A percentile compares a stretch with the other conserved stretches of the same genome.
Conservation (phyloP, 768 basidiomycete species). For the Termitomyces eurrhizus region DNA sequence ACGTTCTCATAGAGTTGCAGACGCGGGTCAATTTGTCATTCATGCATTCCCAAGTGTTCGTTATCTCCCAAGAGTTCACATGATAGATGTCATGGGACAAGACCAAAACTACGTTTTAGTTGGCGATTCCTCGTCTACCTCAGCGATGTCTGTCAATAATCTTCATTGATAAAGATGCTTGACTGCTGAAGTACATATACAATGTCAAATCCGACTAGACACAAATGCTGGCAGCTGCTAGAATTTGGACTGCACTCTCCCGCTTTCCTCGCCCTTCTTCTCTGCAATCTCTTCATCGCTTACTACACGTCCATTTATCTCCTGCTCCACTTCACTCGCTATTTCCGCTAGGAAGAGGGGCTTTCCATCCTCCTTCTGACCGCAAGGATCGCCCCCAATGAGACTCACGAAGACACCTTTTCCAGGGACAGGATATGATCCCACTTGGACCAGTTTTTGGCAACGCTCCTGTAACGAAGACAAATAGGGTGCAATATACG, state of each 20-base stretch:
- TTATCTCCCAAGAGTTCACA: too few species aligned
- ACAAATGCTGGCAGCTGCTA: neutral
- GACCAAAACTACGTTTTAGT: neutral
- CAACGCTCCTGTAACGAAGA: slow-evolving; percentile 73
- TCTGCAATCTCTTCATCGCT: slow-evolving; percentile 63
- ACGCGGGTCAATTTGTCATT: neutral
- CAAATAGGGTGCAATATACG: slow-evolving; percentile 79
- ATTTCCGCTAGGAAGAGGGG: slow-evolving; percentile 47
- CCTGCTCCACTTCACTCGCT: slow-evolving; percentile 59
- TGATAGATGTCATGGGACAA: neutral
- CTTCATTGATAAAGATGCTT: neutral
- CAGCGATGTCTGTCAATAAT: neutral
- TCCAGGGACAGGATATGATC: slow-evolving; percentile 67
- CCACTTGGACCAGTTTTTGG: slow-evolving; percentile 73
- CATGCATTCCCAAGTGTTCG: too few species aligned
- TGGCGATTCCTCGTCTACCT: neutral
- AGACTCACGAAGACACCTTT: slow-evolving; percentile 70
- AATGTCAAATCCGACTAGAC: neutral
- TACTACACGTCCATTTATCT: slow-evolving; percentile 53
- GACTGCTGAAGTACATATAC: neutral
- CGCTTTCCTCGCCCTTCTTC: slow-evolving; percentile 32
- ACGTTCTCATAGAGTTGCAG: neutral
- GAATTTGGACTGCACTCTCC: neutral
- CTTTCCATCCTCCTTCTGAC: slow-evolving; percentile 42
- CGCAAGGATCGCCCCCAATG: slow-evolving; percentile 47